Conservation (phyloP, 768 basidiomycete genomes). For the Gymnopilus junonius region DNA sequence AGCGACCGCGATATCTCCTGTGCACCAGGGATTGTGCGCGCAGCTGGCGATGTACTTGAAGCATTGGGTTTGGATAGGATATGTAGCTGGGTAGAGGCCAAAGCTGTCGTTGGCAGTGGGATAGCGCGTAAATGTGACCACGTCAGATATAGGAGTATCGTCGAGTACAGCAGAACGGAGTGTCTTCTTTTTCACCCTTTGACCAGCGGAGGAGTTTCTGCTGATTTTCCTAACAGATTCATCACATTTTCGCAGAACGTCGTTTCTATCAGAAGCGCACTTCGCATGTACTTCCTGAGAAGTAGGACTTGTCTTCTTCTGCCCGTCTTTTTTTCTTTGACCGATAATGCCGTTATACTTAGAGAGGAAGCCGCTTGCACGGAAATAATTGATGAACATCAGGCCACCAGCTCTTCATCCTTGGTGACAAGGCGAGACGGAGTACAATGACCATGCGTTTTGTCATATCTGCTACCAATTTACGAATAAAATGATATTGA, state of each 20-base stretch:
- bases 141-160: neutral
- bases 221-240: too few species aligned
- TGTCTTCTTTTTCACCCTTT: neutral
- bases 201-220: too few species aligned
- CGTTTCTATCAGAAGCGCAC: neutral
- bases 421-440: neutral
- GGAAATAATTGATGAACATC: neutral
- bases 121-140: neutral
- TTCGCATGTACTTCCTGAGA: neutral
- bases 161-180: neutral
- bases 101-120: neutral
- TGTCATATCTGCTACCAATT: neutral
- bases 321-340: neutral
- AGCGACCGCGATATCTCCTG: neutral
- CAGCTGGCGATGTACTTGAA: neutral
- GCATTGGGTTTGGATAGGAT: neutral
- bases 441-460: neutral
- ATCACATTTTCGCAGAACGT: neutral
- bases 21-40: neutral
- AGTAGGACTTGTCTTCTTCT: neutral
- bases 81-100: neutral
- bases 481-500: neutral
- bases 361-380: neutral
- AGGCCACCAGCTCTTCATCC: neutral
- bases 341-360: neutral